Evolutionary conservation across 345 rosid species (phyloP).

Genomic region (Aquilaria malaccensis): DNA sequence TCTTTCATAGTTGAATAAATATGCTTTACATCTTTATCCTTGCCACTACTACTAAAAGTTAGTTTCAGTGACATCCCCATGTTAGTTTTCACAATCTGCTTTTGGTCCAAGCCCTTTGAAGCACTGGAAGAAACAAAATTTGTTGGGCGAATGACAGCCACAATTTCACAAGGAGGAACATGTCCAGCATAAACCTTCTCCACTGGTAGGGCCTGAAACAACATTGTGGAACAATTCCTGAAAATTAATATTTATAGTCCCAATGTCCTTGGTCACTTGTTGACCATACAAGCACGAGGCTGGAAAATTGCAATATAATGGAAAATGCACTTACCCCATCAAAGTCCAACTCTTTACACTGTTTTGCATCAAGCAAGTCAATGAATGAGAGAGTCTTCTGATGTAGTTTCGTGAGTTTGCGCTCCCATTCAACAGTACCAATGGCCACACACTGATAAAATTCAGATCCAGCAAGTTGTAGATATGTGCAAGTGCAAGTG

Average conservation of each 20-base stretch:
- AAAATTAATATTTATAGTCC: too few relatives aligned
- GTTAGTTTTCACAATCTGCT: constrained; percentile 32
- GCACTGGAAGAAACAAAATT: constrained; percentile 26
- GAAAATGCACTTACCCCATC: constrained; percentile 43
- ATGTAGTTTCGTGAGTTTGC: constrained; percentile 32
- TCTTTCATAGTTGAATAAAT: constrained; percentile 19
- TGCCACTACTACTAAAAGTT: constrained; percentile 17
- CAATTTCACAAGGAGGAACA: constrained; percentile 41
- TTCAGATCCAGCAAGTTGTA: constrained; percentile 7
- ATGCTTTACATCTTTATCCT: constrained; percentile 12
- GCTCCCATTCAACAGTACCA: constrained; percentile 38
- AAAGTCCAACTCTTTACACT: constrained; percentile 41
- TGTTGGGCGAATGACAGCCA: constrained; percentile 65
- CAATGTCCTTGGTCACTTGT: too few relatives aligned
- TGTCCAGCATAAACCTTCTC: constrained; percentile 36
- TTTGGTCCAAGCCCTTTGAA: constrained; percentile 45
- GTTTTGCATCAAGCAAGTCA: constrained; percentile 43
- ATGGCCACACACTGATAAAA: constrained; percentile 35
- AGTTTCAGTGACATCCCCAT: constrained; percentile 47
- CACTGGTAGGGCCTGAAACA: constrained; percentile 46
- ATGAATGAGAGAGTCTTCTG: constrained; percentile 48
- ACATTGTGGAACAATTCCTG: not conserved
- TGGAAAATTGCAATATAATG: not conserved
- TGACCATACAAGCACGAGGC: not conserved
- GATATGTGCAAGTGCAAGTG: not conserved